phyloP scores from a whole-genome alignment of 2,329 filamentous ascomycete species.

The Diplodia mutila region DNA sequence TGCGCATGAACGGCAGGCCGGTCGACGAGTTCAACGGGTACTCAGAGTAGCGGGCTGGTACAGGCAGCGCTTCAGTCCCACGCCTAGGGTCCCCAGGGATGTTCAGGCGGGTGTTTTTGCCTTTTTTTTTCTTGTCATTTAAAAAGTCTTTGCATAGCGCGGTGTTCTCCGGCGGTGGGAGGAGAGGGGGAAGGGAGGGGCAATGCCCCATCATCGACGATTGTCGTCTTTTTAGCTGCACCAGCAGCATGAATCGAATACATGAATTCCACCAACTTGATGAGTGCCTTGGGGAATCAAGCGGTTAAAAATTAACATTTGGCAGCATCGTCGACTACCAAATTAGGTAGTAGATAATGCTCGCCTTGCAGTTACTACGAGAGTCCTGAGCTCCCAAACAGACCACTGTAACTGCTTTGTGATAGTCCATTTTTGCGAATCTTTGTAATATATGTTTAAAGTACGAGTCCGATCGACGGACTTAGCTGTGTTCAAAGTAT shows the following conservation, averaged over 20 bases:
- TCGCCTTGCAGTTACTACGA: not conserved
- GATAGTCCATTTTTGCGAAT: not conserved
- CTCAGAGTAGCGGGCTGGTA: conserved; percentile 12
- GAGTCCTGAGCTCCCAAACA: not conserved
- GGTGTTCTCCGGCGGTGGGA: conserved; percentile 6
- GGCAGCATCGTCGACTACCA: not conserved
- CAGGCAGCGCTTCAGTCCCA: conserved; percentile 3
- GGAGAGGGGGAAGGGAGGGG: not conserved
- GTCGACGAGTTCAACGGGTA: conserved; percentile 1
- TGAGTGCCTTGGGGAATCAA: not conserved
- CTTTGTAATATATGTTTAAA: not conserved
- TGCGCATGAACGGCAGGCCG: conserved; percentile 47
- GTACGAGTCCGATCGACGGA: not conserved
- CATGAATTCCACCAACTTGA: not conserved
- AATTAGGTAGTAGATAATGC: not conserved
- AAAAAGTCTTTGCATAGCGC: conserved; percentile 17
- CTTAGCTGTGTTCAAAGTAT: too few relatives aligned
- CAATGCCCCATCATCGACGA: not conserved
- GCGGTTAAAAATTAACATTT: not conserved
- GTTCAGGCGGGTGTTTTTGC: not conserved
- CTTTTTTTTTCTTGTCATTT: not conserved
- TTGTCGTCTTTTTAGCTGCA: not conserved
- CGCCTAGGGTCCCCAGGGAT: not conserved
- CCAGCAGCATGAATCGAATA: not conserved
- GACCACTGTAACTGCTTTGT: not conserved